Evolutionary conservation across 2,329 filamentous ascomycete species (phyloP).

Genomic region (Coccinonectria pachysandricola): DNA sequence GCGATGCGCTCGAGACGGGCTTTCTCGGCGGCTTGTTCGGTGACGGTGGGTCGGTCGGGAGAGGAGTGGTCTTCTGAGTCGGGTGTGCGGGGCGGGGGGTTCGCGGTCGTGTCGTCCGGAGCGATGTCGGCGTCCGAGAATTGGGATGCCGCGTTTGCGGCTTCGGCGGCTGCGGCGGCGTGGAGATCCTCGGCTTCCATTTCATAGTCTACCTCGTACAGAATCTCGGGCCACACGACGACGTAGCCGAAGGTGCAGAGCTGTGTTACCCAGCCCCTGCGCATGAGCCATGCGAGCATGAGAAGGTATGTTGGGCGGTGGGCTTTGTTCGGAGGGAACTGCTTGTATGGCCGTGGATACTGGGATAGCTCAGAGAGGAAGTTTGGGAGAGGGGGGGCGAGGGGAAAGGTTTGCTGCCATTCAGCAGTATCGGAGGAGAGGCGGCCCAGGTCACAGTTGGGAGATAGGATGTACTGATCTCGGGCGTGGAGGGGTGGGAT

Average conservation of each 20-base stretch:
- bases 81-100: conserved; percentile 15
- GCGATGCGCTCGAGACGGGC: conserved; percentile 51
- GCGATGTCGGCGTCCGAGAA: conserved; percentile 8
- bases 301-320: conserved; percentile 81
- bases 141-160: conserved; percentile 5
- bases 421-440: conserved; percentile 58
- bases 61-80: conserved; percentile 17
- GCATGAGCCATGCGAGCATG: conserved; percentile 87
- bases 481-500: conserved; percentile 84
- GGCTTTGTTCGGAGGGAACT: conserved; percentile 75
- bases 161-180: conserved; percentile 17
- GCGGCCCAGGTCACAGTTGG: conserved; percentile 70
- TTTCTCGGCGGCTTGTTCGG: conserved; percentile 48
- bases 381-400: conserved; percentile 71
- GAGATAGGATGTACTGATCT: conserved; percentile 85
- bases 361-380: conserved; percentile 79
- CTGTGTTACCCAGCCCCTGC: conserved; percentile 88
- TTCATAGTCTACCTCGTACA: conserved; percentile 66
- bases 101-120: conserved; percentile 13
- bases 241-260: conserved; percentile 87
- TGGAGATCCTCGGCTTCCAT: conserved; percentile 56
- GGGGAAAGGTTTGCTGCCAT: conserved; percentile 72
- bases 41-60: conserved; percentile 28
- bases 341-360: conserved; percentile 71
- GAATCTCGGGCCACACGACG: conserved; percentile 70